These are phyloP conservation scores for Cryptococcus hybrid DNA, from an alignment of 1,284 basidiomycete genomes.

Conservation along the genomic window DNA sequence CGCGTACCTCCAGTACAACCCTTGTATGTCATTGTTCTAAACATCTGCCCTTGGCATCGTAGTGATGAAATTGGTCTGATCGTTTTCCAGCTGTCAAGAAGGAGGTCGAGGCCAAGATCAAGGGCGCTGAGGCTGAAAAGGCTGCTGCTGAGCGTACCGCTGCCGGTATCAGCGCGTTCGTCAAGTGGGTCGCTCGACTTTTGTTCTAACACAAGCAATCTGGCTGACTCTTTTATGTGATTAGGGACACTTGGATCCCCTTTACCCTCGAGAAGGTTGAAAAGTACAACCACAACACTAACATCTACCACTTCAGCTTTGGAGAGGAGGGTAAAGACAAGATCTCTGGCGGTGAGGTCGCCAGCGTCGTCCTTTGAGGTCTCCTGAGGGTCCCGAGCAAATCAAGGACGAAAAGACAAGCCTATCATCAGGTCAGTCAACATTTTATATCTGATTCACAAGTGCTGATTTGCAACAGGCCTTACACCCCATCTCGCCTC, in stretches of 20 bases:
- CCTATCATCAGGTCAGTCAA: conserved; percentile 66
- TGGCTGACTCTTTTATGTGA: neutral
- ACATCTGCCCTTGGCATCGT: neutral
- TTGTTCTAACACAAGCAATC: neutral
- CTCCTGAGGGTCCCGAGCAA: conserved; percentile 49
- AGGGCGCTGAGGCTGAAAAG: conserved; percentile 23
- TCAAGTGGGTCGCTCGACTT: conserved; percentile 26
- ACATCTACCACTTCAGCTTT: conserved; percentile 80
- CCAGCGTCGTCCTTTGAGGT: conserved; percentile 58
- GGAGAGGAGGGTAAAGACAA: conserved; percentile 62
- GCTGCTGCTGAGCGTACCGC: conserved; percentile 24
- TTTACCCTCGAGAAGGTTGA: conserved; percentile 78
- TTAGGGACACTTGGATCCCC: conserved; percentile 44
- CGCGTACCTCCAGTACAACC: conserved; percentile 37
- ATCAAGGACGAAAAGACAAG: conserved; percentile 71
- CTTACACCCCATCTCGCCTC: conserved; percentile 78
- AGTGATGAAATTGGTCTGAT: neutral
- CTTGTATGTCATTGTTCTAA: conserved; percentile 3
- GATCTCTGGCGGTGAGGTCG: conserved; percentile 65
- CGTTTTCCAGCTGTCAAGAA: conserved; percentile 17
- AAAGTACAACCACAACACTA: conserved; percentile 90
- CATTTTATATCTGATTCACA: conserved; percentile 7
- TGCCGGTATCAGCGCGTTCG: conserved; percentile 23
- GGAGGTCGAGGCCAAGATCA: conserved; percentile 20
- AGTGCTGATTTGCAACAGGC: conserved; percentile 35